phyloP scores from a whole-genome alignment of 1,284 basidiomycete genomes.

The Thelephora terrestris region DNA sequence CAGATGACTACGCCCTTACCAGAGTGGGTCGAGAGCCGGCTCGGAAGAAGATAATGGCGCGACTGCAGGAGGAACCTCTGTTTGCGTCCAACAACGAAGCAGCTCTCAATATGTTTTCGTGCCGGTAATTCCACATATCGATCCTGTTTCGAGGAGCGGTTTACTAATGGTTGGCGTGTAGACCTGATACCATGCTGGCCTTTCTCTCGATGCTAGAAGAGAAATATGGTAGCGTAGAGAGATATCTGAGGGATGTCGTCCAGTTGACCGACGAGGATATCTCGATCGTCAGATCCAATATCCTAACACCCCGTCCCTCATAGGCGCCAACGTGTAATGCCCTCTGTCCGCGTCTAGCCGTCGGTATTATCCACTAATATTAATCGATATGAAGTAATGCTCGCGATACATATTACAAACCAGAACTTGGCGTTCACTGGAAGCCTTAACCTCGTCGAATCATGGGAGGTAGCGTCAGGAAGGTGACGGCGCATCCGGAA shows the following conservation, averaged over 20 bases:
- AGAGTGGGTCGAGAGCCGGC: slow-evolving; percentile 68
- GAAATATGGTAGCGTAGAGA: slow-evolving; percentile 58
- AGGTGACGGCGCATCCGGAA: too few relatives aligned
- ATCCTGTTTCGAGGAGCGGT: slow-evolving; percentile 3
- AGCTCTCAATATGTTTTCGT: slow-evolving; percentile 69
- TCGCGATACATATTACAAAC: neutral
- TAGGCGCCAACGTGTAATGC: neutral
- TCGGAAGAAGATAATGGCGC: slow-evolving; percentile 53
- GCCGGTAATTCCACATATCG: slow-evolving; percentile 35
- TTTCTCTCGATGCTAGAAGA: slow-evolving; percentile 49
- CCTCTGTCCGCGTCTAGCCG: too few relatives aligned
- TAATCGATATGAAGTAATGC: neutral
- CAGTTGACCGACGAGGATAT: slow-evolving; percentile 53
- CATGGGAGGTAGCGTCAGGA: too few relatives aligned
- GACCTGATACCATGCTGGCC: slow-evolving; percentile 61
- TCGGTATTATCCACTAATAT: neutral
- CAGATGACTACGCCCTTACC: slow-evolving; percentile 66
- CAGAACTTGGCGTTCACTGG: neutral
- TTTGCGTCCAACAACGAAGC: slow-evolving; percentile 63
- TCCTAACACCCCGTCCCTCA: slow-evolving; percentile 29
- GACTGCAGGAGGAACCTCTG: slow-evolving; percentile 55
- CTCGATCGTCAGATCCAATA: slow-evolving; percentile 43
- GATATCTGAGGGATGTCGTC: slow-evolving; percentile 44
- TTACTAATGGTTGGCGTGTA: slow-evolving; percentile 19
- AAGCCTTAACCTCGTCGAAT: too few relatives aligned